These are phyloP conservation scores for Immersiporthe knoxdaviesiana DNA, from an alignment of 2,329 filamentous ascomycete genomes.

Conservation along the genomic window DNA sequence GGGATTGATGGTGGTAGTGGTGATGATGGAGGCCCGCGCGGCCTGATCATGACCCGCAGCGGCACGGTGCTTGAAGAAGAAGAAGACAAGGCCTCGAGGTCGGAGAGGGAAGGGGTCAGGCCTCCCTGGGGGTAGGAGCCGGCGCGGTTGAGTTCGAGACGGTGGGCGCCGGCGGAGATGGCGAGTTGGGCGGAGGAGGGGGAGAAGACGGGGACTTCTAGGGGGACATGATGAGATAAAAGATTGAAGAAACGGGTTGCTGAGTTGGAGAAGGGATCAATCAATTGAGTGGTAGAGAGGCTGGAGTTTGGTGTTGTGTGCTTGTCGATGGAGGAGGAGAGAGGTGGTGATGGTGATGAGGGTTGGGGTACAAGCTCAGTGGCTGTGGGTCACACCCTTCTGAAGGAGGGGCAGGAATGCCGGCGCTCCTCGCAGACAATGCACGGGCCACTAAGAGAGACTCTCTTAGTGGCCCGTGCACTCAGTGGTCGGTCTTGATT, in stretches of 20 bases:
- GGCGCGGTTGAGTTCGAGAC: constrained; percentile 58
- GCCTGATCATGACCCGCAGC: constrained; percentile 60
- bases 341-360: not conserved
- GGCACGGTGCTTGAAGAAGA: constrained; percentile 39
- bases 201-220: constrained; percentile 61
- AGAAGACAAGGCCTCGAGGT: constrained; percentile 41
- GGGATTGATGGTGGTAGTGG: no score
- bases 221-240: constrained; percentile 32
- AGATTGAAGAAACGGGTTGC: not conserved
- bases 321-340: not conserved
- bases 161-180: constrained; percentile 43
- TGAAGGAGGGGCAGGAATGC: not conserved
- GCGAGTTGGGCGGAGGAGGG: constrained; percentile 45
- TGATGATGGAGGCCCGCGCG: constrained; percentile 46
- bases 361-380: not conserved
- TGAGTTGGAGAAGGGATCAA: no score
- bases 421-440: no score
- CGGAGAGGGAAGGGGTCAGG: constrained; percentile 49
- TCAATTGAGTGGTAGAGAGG: not conserved
- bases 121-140: constrained; percentile 56
- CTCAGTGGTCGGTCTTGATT: no score
- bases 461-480: no score
- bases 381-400: no score
- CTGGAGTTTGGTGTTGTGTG: not conserved
- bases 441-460: no score